These are phyloP conservation scores for Carex cristatella DNA, from an alignment of 176 grass and related monocot genomes.

Conservation along the genomic window DNA sequence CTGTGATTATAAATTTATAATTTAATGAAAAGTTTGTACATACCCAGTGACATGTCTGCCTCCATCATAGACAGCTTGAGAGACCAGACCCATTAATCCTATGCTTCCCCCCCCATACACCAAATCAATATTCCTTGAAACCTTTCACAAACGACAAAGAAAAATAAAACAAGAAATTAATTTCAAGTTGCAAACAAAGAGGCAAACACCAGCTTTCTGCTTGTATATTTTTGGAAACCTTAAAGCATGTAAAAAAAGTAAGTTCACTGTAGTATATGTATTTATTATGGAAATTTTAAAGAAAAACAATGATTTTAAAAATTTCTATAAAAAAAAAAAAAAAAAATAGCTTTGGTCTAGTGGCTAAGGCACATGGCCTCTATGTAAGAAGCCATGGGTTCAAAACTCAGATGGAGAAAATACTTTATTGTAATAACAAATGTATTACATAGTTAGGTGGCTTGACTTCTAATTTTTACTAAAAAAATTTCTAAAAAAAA, in stretches of 20 bases:
- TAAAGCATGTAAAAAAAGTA: background rate
- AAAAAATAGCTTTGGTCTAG: too few species aligned
- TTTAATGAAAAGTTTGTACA: conserved; percentile 10
- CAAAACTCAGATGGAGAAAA: too few species aligned
- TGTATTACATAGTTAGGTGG: too few species aligned
- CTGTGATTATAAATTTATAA: background rate
- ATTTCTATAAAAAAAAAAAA: too few species aligned
- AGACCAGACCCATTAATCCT: conserved; percentile 96
- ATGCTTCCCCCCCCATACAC: conserved; percentile 96
- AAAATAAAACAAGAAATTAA: background rate
- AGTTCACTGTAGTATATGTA: background rate
- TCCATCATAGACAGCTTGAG: conserved; percentile 84
- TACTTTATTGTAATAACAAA: too few species aligned
- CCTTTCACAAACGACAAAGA: conserved; percentile 29
- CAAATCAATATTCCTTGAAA: conserved; percentile 80
- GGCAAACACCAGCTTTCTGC: background rate
- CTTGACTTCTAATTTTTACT: too few species aligned
- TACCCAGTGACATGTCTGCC: conserved; percentile 96
- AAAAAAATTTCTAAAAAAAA: too few species aligned
- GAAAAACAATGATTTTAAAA: too few species aligned
- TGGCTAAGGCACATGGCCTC: too few species aligned
- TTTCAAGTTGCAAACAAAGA: background rate
- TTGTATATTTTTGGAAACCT: background rate
- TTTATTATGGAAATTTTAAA: background rate
- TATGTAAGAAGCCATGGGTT: too few species aligned